phyloP scores from a whole-genome alignment of 176 grass and related monocot genomes.

The Carex littledalei region DNA sequence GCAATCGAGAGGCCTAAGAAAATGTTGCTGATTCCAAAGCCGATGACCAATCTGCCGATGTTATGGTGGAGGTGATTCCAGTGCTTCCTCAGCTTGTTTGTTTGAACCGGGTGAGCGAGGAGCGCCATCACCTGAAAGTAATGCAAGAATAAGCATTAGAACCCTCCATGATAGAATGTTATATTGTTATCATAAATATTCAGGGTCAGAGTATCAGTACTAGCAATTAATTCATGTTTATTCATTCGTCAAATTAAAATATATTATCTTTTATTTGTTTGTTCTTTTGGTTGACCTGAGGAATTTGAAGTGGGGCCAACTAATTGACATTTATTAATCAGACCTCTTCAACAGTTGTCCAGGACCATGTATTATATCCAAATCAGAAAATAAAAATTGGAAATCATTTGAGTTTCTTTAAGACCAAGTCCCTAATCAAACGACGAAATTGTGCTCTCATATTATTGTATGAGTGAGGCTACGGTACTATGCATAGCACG shows the following conservation, averaged over 20 bases:
- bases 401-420: background rate
- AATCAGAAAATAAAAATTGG: background rate
- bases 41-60: conserved; percentile 46
- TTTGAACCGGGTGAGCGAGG: conserved; percentile 56
- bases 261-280: background rate
- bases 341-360: background rate
- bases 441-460: background rate
- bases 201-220: background rate
- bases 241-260: background rate
- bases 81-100: conserved; percentile 63
- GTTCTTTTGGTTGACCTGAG: background rate
- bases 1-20: conserved; percentile 76
- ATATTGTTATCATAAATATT: background rate
- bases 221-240: background rate
- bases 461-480: background rate
- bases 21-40: conserved; percentile 48
- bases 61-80: conserved; percentile 95
- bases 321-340: background rate
- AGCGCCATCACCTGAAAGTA: conserved; percentile 51
- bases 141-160: background rate
- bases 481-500: no score
- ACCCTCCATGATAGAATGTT: background rate
- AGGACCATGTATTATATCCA: background rate
- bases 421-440: background rate
- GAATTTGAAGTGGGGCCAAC: background rate